Conservation (phyloP, 176 grass and related monocot genomes). For the Hordeum vulgare region DNA sequence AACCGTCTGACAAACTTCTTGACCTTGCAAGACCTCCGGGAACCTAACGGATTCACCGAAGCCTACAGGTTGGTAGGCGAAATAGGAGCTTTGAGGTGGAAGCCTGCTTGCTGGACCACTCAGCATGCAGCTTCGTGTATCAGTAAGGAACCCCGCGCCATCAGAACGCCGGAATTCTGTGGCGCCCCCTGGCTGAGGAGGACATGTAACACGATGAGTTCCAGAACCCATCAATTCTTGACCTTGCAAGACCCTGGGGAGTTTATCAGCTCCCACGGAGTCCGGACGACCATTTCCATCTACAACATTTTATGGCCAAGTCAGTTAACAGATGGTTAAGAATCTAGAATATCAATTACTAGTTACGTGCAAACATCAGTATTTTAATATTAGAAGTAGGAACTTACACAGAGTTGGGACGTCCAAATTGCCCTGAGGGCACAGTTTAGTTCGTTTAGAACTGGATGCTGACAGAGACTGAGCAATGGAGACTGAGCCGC, state of each 20-base stretch:
- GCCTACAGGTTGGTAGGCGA: constrained; percentile 68
- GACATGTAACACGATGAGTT: constrained; percentile 41
- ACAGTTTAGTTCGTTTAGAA: constrained; percentile 81
- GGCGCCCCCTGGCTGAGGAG: constrained; percentile 40
- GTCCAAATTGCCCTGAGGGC: constrained; percentile 52
- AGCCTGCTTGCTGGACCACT: constrained; percentile 31
- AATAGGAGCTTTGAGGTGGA: constrained; percentile 24
- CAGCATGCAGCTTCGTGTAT: constrained; percentile 32
- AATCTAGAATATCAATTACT: neutral
- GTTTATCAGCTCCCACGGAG: constrained; percentile 72
- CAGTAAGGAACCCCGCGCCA: constrained; percentile 17
- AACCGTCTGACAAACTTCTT: constrained; percentile 74
- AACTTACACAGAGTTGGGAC: constrained; percentile 69
- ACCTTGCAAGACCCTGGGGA: constrained; percentile 99
- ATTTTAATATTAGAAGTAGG: neutral
- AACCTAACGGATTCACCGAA: constrained; percentile 82
- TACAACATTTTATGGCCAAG: constrained; percentile 26
- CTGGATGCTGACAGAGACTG: constrained; percentile 45
- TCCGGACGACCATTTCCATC: constrained; percentile 70
- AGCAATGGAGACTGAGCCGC: constrained; percentile 41
- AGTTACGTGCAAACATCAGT: neutral
- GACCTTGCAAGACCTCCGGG: constrained; percentile 99
- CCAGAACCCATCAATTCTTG: constrained; percentile 93
- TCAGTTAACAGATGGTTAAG: neutral
- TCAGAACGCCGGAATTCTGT: constrained; percentile 35